Base-by-base conservation (phyloP, 352 stramenopile genomes). In the Phytophthora tentaculata region DNA sequence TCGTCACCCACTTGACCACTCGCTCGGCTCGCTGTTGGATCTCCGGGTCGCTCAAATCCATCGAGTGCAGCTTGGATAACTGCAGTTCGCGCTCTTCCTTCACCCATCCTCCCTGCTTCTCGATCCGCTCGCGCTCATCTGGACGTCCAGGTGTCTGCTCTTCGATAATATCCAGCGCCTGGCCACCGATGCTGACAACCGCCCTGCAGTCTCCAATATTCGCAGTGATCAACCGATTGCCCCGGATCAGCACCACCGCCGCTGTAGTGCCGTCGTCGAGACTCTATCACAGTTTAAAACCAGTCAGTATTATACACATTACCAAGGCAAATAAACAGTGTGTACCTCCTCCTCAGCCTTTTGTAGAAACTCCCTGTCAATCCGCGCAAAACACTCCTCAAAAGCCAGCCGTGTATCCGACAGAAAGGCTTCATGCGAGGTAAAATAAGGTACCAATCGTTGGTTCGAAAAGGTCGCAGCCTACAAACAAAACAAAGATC, bases 161-260 rank as follows among this genome's bases (percentile, higher is more conserved):
- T 68, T 92, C 79, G 47, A 96, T 96, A 52, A 97, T 89, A 61
- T 95, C 88, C 37, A 96, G 64, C 29, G 91, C 89, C 22, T 90
- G 58, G 2, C 89, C 90, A 44, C 80, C 74, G 26, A 95, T 85
- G 45, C 85, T 95, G 17, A 95, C 86, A 45, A 97, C 90, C 2
- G 89, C 89, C 22, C 89, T 84, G 60, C 88, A 88, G 68, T 97
- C 91, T n/a, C 91, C 91, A 55, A 91, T 80, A 62, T 97, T 97
- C 14, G 90, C 89, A 14, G 87, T 95, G 26, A 95, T 76, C 20
- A 96, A 69, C 19, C 86, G 81, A 52, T 92, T 93, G 9, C 89
- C 89, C 23, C 86, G 87, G 62, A 95, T 92, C 20, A 96, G 47
- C 26, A 93, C 84, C n/a, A 95, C 84, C 2, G 85, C 87, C 6